Evolutionary conservation across 2,329 filamentous ascomycete genomes (phyloP).

Genomic region (Clonostachys rosea): DNA sequence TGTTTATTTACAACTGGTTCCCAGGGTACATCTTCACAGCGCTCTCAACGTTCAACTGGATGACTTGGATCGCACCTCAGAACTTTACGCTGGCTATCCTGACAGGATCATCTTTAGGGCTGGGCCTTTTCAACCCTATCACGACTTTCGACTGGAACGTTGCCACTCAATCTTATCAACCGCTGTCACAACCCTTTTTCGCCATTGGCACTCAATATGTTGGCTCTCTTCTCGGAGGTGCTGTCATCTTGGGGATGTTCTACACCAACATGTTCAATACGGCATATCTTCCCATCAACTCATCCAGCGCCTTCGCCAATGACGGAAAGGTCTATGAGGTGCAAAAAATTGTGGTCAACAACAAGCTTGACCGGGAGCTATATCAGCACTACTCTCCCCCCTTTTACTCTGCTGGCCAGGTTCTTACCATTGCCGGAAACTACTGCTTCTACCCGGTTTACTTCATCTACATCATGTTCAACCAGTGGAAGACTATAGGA

Average conservation of each 20-base stretch:
- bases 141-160: constrained; percentile 39
- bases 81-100: constrained; percentile 28
- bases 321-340: constrained; percentile 30
- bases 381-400: constrained; percentile 35
- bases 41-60: constrained; percentile 44
- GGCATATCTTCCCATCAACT: constrained; percentile 32
- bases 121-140: constrained; percentile 35
- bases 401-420: constrained; percentile 29
- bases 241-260: constrained; percentile 21
- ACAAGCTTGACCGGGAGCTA: constrained; percentile 26
- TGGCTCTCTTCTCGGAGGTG: constrained; percentile 18
- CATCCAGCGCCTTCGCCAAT: constrained; percentile 30
- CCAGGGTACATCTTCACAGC: constrained; percentile 45
- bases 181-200: constrained; percentile 30
- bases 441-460: constrained; percentile 32
- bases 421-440: constrained; percentile 31
- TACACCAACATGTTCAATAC: constrained; percentile 26
- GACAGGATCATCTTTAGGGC: constrained; percentile 27
- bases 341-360: constrained; percentile 22
- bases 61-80: constrained; percentile 45
- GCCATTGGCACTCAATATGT: constrained; percentile 24
- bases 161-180: constrained; percentile 19
- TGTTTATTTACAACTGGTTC: constrained; percentile 52
- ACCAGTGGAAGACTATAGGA: constrained; percentile 28
- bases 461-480: constrained; percentile 37